phyloP scores from a whole-genome alignment of 2,329 filamentous ascomycete species.

The Neodidymelliopsis sp. region DNA sequence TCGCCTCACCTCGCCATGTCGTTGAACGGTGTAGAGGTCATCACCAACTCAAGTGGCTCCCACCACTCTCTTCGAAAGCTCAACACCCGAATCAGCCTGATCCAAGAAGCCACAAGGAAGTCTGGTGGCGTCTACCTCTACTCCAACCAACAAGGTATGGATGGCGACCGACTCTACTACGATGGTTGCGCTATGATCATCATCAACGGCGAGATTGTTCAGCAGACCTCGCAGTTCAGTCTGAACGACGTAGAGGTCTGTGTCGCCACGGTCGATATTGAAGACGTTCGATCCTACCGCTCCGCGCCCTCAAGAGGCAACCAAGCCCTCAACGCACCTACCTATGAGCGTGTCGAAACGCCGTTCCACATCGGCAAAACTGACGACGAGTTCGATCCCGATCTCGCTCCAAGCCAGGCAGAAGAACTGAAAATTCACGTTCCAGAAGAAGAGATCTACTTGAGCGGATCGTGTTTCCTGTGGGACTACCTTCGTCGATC shows the following conservation, averaged over 20 bases:
- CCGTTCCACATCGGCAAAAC: constrained; percentile 55
- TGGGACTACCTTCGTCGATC: constrained; percentile 69
- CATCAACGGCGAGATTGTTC: constrained; percentile 67
- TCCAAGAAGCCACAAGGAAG: constrained; percentile 70
- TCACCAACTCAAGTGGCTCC: constrained; percentile 71
- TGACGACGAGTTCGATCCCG: constrained; percentile 54
- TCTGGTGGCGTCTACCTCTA: constrained; percentile 69
- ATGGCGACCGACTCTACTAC: constrained; percentile 46
- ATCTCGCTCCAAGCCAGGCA: constrained; percentile 54
- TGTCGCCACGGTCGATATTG: constrained; percentile 65
- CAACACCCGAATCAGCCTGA: constrained; percentile 68
- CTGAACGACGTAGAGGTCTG: constrained; percentile 62
- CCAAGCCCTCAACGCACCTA: constrained; percentile 62
- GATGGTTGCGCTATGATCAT: constrained; percentile 68
- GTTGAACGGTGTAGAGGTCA: constrained; percentile 75
- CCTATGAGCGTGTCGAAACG: constrained; percentile 57
- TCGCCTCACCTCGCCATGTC: constrained; percentile 66
- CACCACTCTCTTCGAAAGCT: constrained; percentile 75
- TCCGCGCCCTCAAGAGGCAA: constrained; percentile 63
- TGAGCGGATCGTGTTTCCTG: constrained; percentile 70
- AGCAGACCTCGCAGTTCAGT: constrained; percentile 71
- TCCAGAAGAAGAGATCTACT: constrained; percentile 69
- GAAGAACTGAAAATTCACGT: constrained; percentile 63
- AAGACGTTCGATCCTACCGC: constrained; percentile 72
- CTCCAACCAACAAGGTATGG: constrained; percentile 65